A percentile compares a stretch with the other conserved stretches of the same genome.
Evolutionary conservation across 225 moss, liverwort and hornwort species (phyloP).

Genomic region (Marchantia paleacea): DNA sequence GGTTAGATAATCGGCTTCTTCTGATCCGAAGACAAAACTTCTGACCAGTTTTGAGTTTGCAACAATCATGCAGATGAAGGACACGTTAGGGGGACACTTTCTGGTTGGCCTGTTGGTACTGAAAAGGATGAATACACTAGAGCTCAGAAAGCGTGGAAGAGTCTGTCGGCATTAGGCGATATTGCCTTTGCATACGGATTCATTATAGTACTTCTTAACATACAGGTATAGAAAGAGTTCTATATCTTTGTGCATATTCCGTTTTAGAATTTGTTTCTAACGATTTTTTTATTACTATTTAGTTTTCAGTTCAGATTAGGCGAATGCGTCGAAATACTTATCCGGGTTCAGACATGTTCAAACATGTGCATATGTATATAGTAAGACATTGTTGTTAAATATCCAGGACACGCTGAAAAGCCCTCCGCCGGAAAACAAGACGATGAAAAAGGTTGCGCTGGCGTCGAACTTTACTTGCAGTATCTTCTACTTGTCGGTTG

Average conservation of each 20-base stretch:
- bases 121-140: slow-evolving; percentile 18
- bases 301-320: no score
- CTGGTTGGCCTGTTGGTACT: slow-evolving; percentile 37
- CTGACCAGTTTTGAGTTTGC: not conserved
- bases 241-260: no score
- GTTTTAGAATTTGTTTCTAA: not conserved
- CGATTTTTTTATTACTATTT: no score
- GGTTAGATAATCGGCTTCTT: not conserved
- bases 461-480: slow-evolving; percentile 48
- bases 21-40: not conserved
- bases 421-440: slow-evolving; percentile 43
- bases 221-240: slow-evolving; percentile 37
- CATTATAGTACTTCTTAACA: slow-evolving; percentile 46
- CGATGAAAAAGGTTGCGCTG: slow-evolving; percentile 44
- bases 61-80: slow-evolving; percentile 21
- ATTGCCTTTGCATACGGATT: slow-evolving; percentile 65
- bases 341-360: not conserved
- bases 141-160: slow-evolving; percentile 32
- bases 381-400: not conserved
- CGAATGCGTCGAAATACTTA: not conserved
- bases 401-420: slow-evolving; percentile 42
- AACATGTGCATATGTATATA: not conserved
- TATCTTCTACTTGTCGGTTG: slow-evolving; percentile 63
- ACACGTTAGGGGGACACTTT: slow-evolving; percentile 29
- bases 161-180: slow-evolving; percentile 50